phyloP scores from a whole-genome alignment of 2,329 filamentous ascomycete genomes.

The Exophiala sp. region DNA sequence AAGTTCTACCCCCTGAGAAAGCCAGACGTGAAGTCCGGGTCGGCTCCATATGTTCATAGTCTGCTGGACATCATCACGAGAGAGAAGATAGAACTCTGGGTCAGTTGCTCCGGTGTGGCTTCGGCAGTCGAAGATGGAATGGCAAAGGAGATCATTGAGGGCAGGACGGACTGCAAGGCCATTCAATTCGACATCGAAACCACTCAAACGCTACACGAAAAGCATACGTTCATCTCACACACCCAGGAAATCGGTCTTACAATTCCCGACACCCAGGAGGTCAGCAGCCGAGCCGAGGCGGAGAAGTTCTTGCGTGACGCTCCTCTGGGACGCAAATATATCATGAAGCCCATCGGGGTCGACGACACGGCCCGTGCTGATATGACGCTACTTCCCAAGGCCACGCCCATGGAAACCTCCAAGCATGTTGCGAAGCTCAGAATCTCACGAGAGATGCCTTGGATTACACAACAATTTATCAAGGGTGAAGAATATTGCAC shows the following conservation, averaged over 20 bases:
- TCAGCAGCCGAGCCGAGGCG: constrained; percentile 53
- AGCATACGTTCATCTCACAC: constrained; percentile 62
- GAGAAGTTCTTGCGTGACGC: constrained; percentile 50
- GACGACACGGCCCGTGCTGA: constrained; percentile 58
- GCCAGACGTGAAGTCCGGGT: constrained; percentile 31
- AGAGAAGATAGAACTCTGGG: constrained; percentile 67
- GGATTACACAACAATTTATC: constrained; percentile 68
- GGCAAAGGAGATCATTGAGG: constrained; percentile 60
- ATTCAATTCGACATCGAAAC: constrained; percentile 60
- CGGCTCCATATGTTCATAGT: constrained; percentile 53
- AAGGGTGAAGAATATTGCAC: constrained; percentile 66
- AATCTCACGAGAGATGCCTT: constrained; percentile 55
- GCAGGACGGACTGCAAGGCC: constrained; percentile 56
- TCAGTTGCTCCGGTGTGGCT: constrained; percentile 67
- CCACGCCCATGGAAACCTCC: constrained; percentile 52
- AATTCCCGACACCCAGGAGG: constrained; percentile 51
- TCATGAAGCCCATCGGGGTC: constrained; percentile 64
- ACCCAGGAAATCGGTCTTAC: constrained; percentile 53
- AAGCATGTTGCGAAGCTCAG: constrained; percentile 53
- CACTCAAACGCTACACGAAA: constrained; percentile 60
- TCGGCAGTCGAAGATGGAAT: constrained; percentile 64
- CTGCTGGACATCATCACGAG: constrained; percentile 57
- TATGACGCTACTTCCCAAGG: constrained; percentile 63
- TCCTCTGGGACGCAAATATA: constrained; percentile 48
- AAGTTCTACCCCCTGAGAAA: constrained; percentile 52